phyloP scores from a whole-genome alignment of 2,329 filamentous ascomycete genomes.

The Penicillium decumbens region DNA sequence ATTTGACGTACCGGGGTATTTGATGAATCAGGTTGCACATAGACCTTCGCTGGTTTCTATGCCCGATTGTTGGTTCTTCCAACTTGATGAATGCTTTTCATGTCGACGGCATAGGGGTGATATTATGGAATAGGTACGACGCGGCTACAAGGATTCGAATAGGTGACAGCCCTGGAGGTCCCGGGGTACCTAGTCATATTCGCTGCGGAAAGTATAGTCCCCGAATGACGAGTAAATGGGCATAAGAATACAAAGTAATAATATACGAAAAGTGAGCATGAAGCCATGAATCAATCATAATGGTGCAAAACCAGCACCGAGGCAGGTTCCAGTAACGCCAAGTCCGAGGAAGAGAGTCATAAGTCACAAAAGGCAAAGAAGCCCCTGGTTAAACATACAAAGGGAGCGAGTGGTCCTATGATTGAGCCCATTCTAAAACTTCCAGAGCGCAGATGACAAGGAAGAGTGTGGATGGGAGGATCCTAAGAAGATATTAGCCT shows the following conservation, averaged over 20 bases:
- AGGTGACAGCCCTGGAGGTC: background rate
- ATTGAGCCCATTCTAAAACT: slow-evolving; percentile 77
- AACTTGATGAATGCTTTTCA: too few relatives aligned
- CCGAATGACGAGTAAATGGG: background rate
- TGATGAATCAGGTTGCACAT: too few relatives aligned
- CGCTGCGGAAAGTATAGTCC: background rate
- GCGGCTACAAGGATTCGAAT: background rate
- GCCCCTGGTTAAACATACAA: background rate
- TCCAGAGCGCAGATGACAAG: slow-evolving; percentile 89
- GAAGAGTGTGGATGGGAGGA: slow-evolving; percentile 84
- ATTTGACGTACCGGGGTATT: too few relatives aligned
- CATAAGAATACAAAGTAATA: background rate
- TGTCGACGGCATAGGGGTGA: background rate
- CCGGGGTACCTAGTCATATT: background rate
- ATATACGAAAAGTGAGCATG: background rate
- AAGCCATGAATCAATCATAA: background rate
- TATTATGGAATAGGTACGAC: background rate
- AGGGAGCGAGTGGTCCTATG: background rate
- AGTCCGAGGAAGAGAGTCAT: background rate
- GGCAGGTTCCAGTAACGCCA: background rate
- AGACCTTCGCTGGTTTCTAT: too few relatives aligned
- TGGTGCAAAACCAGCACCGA: background rate
- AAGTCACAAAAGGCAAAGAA: background rate
- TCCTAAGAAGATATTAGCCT: slow-evolving; percentile 51
- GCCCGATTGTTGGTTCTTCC: too few relatives aligned